Conservation (phyloP, 371 early-diverging fungal species). For the Syncephalastrum sp. region DNA sequence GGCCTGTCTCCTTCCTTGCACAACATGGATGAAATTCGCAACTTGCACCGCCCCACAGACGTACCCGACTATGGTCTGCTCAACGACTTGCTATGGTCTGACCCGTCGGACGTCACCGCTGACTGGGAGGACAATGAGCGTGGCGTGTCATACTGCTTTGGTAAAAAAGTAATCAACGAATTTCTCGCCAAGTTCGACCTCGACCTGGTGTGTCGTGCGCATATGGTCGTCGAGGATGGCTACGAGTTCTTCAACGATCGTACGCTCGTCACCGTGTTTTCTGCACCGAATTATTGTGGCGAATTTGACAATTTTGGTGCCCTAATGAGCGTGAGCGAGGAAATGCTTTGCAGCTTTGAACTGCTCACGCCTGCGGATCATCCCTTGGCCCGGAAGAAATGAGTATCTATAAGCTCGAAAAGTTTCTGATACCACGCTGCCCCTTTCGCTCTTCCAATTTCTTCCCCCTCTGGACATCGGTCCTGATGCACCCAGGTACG, state of each 20-base stretch:
- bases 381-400: constrained; percentile 15
- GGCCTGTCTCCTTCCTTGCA: constrained; percentile 86
- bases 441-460: too few species aligned
- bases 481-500: too few species aligned
- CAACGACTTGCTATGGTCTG: constrained; percentile 90
- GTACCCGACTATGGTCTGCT: constrained; percentile 94
- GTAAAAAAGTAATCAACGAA: constrained; percentile 80
- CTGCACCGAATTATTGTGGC: constrained; percentile 98
- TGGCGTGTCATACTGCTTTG: constrained; percentile 96
- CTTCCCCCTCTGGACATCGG: too few species aligned
- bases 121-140: constrained; percentile 98
- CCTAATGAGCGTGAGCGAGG: constrained; percentile 92
- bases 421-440: too few species aligned
- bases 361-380: constrained; percentile 27
- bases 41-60: constrained; percentile 90
- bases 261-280: constrained; percentile 94
- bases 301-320: constrained; percentile 96
- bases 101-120: constrained; percentile 69
- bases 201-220: constrained; percentile 95
- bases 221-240: constrained; percentile 99
- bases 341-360: constrained; percentile 86
- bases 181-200: constrained; percentile 84
- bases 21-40: constrained; percentile 91
- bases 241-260: constrained; percentile 98
- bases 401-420: too few species aligned